Conservation (phyloP, 805 yeast species). For the Candida boleticola region DNA sequence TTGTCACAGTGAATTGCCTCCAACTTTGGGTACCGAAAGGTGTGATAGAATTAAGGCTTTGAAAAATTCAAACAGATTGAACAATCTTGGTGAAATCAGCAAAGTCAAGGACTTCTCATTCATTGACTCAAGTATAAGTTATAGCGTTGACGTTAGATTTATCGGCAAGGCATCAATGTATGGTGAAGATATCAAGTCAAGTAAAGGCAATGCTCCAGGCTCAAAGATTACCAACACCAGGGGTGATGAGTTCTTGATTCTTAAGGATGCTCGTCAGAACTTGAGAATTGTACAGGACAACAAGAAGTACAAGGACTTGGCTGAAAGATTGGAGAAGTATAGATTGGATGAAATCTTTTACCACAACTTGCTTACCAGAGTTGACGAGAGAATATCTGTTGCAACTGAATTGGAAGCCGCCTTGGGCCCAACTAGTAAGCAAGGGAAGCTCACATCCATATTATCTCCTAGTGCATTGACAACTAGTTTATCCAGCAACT, state of each 20-base stretch:
- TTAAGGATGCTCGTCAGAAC: constrained; percentile 25
- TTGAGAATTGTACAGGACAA: constrained; percentile 28
- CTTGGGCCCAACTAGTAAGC: background rate
- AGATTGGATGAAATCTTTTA: constrained; percentile 20
- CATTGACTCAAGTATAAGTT: constrained; percentile 24
- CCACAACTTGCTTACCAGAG: constrained; percentile 21
- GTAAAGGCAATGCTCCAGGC: constrained; percentile 13
- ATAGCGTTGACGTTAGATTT: constrained; percentile 35
- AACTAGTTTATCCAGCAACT: background rate
- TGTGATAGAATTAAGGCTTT: constrained; percentile 11
- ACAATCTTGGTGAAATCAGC: constrained; percentile 1
- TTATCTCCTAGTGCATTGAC: background rate
- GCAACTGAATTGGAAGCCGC: background rate
- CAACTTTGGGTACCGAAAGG: constrained; percentile 27
- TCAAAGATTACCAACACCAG: constrained; percentile 20
- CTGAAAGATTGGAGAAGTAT: constrained; percentile 12
- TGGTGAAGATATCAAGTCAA: constrained; percentile 9
- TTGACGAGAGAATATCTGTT: constrained; percentile 23
- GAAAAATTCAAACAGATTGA: background rate
- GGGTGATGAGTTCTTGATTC: constrained; percentile 41
- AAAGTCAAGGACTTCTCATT: constrained; percentile 28
- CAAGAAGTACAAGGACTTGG: constrained; percentile 11
- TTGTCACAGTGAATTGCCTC: constrained; percentile 35
- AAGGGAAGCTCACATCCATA: background rate
- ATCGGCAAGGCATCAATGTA: constrained; percentile 38